Conservation (phyloP, 2,329 filamentous ascomycete genomes). For the Graphilbum sp. region DNA sequence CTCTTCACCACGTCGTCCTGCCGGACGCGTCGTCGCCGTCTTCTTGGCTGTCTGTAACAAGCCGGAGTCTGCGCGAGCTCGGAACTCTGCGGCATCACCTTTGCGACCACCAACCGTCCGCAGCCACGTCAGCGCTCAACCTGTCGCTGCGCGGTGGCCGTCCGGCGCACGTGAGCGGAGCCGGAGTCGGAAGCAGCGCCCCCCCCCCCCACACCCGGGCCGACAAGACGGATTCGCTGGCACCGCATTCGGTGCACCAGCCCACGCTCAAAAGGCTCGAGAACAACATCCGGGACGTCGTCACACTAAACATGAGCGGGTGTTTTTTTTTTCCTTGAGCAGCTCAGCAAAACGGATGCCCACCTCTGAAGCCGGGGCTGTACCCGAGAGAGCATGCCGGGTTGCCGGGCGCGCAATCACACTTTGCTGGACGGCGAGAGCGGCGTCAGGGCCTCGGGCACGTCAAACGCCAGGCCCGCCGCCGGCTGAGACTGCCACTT, state of each 20-base stretch:
- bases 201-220: not conserved
- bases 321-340: too few relatives aligned
- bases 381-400: too few relatives aligned
- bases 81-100: slow-evolving; percentile 29
- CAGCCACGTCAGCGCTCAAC: slow-evolving; percentile 29
- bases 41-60: slow-evolving; percentile 33
- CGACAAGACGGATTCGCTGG: slow-evolving; percentile 16
- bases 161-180: slow-evolving; percentile 25
- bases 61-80: slow-evolving; percentile 26
- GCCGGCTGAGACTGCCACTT: not conserved
- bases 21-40: slow-evolving; percentile 36
- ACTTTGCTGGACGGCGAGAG: slow-evolving; percentile 6
- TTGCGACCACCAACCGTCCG: slow-evolving; percentile 29
- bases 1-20: slow-evolving; percentile 29
- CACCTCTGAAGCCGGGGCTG: too few relatives aligned
- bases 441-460: not conserved
- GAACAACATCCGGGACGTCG: slow-evolving; percentile 27
- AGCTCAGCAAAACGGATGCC: not conserved
- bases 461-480: not conserved
- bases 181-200: not conserved
- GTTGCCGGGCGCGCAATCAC: too few relatives aligned
- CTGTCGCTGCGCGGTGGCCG: slow-evolving; percentile 19
- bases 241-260: slow-evolving; percentile 25
- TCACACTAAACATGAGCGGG: too few relatives aligned
- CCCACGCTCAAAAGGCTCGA: slow-evolving; percentile 26